Evolutionary conservation across 805 yeast species (phyloP).

Genomic region (Suhomyces kilbournensis): DNA sequence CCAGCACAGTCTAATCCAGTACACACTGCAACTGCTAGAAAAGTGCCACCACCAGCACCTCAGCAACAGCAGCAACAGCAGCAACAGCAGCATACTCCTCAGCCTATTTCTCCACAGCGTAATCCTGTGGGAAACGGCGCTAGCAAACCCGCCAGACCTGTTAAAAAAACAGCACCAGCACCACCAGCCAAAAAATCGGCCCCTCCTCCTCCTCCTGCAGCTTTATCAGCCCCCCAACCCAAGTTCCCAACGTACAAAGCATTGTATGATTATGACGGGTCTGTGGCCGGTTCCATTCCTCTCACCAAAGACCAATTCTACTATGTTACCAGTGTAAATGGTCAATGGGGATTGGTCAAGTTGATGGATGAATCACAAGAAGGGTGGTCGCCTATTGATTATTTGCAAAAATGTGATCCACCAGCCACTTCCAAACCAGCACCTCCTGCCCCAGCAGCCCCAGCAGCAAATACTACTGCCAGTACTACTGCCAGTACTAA

Average conservation of each 20-base stretch:
- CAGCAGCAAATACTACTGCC: constrained; percentile 15
- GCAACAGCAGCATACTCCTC: too few relatives aligned
- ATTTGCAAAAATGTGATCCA: constrained; percentile 59
- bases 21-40: constrained; percentile 3
- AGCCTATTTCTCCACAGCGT: constrained; percentile 9
- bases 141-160: constrained; percentile 20
- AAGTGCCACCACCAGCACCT: constrained; percentile 5
- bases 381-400: constrained; percentile 99
- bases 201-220: constrained; percentile 63
- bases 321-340: constrained; percentile 67
- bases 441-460: constrained; percentile 38
- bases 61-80: background rate
- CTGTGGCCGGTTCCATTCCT: constrained; percentile 79
- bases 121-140: constrained; percentile 2
- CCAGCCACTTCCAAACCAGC: constrained; percentile 34
- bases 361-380: constrained; percentile 69
- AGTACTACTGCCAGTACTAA: constrained; percentile 13
- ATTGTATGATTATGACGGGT: constrained; percentile 83
- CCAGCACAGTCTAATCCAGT: background rate
- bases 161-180: constrained; percentile 49
- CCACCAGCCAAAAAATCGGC: constrained; percentile 53
- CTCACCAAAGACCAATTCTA: constrained; percentile 73
- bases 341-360: constrained; percentile 94
- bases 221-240: constrained; percentile 47
- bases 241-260: constrained; percentile 79